Evolutionary conservation across 1,284 basidiomycete species (phyloP), one percentile per base, ranked within the genome.

Genomic region (Pseudozyma tsukubaensis): DNA sequence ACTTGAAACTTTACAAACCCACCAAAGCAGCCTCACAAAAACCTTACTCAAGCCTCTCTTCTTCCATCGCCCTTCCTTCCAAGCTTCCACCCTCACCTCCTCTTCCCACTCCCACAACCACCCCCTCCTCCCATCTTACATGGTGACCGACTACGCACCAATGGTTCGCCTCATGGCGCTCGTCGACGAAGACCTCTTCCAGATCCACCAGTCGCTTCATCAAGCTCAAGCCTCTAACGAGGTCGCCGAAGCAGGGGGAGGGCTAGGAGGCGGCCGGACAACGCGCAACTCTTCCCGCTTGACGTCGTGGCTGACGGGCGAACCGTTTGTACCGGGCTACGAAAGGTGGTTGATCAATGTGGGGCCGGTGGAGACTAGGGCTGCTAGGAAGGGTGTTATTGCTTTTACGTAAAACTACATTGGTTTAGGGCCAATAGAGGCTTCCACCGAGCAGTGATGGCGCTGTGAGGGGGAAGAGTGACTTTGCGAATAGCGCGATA

Each of bases 141-240:
- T 45, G 44, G 24, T 63, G 4, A 34, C 35, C 4, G 92, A 95
- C 52, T 92, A 92, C 81, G 86, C 89, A 68, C 91, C 94, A 29
- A 89, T 88, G 84, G 85, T 94, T 44, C 87, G 90, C 59, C 77
- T 86, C 59, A 92, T 96, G 84, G 89, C 91, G n/a, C 80, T 68
- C 14, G 86, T 86, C 24, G 93, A 96, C 76, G 92, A 94, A 73
- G 82, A 85, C 14, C 56, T 67, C 3, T 45, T 48, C 16, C 24
- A 47, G 34, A 57, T 67, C 37, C 50, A 70, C 56, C 45, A 50
- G 2, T 34, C 53, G 29, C 24, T 57, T 14, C 45, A 34, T 14
- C 45, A 57, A 35, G 40, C 50, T 24, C 16, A 7, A 18, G 35
- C 51, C 12, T 44, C 55, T 9, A 61, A 42, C 51, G 59, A 37